Base-by-base conservation (phyloP, 164 flowering plant species). In the Sextonia rubra region DNA sequence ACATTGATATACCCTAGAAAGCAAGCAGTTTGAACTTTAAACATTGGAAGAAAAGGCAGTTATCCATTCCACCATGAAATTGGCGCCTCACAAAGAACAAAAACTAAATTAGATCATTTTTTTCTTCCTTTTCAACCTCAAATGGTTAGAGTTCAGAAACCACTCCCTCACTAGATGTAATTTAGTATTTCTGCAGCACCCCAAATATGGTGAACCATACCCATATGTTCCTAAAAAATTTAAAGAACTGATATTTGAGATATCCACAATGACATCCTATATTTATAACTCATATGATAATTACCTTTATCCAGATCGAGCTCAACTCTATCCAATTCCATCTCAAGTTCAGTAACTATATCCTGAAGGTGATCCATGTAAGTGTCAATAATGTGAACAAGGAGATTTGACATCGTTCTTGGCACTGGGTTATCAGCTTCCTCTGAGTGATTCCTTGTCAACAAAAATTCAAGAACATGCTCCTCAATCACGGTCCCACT, bases 351-450 rank as follows among this genome's bases (percentile, higher is more conserved):
- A 52, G 98, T 87, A 68, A 89, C 91, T 74, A 92, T 85, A 86
- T 96, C 99, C 77, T 96, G 97, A 48, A 96, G 86, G 73, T 96
- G 98, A 84, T 96, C 98, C 75, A 93, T 87, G 69, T 93, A 97
- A 3, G 99, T 91, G 72, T 95, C 99, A 47, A 95, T 72, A 55
- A 95, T 80, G 71, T 95, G 99, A 69, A 93, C 90, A 58, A 93
- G 88, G 60, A 96, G 93, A 77, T 93, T 89, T 0, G 98, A 88
- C 11, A 91, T 77, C 25, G 92, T 86, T 74, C 25, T 82, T 0
- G 99, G 99, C 74, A 96, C 99, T 1, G 99, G 99, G 84, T 93
- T 96, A 83, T 96, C 99, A 63, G 93, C 97, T 76, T 90, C 99
- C 83, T 96, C 99, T 9, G 97, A 88, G 75, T 96, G 99, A 78